phyloP scores from a whole-genome alignment of 768 basidiomycete species.

The Macrolepiota dolichaula region DNA sequence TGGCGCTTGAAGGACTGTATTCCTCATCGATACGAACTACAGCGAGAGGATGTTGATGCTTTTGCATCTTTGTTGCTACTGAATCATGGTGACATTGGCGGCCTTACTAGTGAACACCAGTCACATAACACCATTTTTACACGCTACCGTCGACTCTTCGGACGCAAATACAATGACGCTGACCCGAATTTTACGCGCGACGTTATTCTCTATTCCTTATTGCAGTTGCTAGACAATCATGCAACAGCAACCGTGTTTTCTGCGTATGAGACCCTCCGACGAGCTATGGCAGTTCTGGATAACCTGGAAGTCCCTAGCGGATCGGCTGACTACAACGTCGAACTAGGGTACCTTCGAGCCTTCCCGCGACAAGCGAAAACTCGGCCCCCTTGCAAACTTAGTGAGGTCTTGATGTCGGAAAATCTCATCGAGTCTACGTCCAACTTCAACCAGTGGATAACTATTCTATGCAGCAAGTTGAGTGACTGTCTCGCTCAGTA shows the following conservation, averaged over 20 bases:
- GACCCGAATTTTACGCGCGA: slow-evolving; percentile 35
- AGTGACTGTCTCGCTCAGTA: slow-evolving; percentile 50
- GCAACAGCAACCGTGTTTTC: slow-evolving; percentile 45
- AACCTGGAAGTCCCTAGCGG: slow-evolving; percentile 23
- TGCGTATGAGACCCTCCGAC: slow-evolving; percentile 66
- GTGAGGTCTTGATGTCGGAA: slow-evolving; percentile 31
- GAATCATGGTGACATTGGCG: slow-evolving; percentile 58
- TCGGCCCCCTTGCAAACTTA: slow-evolving; percentile 32
- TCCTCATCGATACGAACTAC: slow-evolving; percentile 49
- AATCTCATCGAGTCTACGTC: slow-evolving; percentile 33
- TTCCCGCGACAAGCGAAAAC: slow-evolving; percentile 35
- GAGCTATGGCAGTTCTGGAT: slow-evolving; percentile 40
- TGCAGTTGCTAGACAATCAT: slow-evolving; percentile 55
- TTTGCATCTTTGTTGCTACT: slow-evolving; percentile 64
- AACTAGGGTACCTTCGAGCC: slow-evolving; percentile 46
- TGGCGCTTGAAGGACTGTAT: slow-evolving; percentile 85
- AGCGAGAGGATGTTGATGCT: slow-evolving; percentile 65
- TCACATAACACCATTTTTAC: slow-evolving; percentile 37
- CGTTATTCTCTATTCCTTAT: slow-evolving; percentile 49
- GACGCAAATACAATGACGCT: slow-evolving; percentile 13
- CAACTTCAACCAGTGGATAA: slow-evolving; percentile 65
- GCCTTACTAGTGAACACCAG: slow-evolving; percentile 53
- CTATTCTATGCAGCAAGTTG: slow-evolving; percentile 51
- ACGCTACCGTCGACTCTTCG: slow-evolving; percentile 28
- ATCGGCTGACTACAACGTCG: slow-evolving; percentile 37